These are phyloP conservation scores for Annulohypoxylon truncatum DNA, from an alignment of 2,329 filamentous ascomycete genomes.

Conservation along the genomic window DNA sequence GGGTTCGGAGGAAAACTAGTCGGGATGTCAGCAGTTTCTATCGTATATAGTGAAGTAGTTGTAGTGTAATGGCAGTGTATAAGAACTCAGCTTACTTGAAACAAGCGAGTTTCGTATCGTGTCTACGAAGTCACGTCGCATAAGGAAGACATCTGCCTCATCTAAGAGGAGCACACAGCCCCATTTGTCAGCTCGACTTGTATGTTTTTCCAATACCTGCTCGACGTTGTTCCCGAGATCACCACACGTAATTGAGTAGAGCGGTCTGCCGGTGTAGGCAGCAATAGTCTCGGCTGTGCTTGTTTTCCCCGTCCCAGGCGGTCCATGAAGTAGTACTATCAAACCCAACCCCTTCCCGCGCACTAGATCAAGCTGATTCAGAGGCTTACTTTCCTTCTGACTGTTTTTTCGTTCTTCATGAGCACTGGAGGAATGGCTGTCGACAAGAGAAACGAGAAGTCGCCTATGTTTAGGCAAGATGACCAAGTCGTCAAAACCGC, in stretches of 20 bases:
- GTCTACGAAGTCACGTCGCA: conserved; percentile 40
- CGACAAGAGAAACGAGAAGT: conserved; percentile 27
- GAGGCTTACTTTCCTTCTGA: not conserved
- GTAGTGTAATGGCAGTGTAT: not conserved
- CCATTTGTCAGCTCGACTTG: conserved; percentile 57
- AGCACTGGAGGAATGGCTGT: conserved; percentile 24
- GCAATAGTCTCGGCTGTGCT: conserved; percentile 54
- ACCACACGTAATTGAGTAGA: conserved; percentile 47
- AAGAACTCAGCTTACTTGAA: conserved; percentile 27
- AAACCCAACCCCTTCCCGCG: conserved; percentile 52
- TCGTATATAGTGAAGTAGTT: too few relatives aligned
- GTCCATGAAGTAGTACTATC: conserved; percentile 58
- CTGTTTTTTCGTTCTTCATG: not conserved
- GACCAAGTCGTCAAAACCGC: conserved; percentile 17
- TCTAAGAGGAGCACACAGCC: conserved; percentile 52
- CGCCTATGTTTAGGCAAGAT: conserved; percentile 13
- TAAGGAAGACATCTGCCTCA: conserved; percentile 52
- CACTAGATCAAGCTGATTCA: conserved; percentile 30
- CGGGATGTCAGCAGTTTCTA: not conserved
- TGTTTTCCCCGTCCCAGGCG: conserved; percentile 57
- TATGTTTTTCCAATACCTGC: conserved; percentile 39
- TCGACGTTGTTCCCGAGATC: conserved; percentile 49
- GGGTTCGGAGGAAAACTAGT: conserved; percentile 40
- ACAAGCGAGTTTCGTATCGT: conserved; percentile 45
- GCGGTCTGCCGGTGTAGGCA: conserved; percentile 49